Conservation (phyloP, 176 grass and related monocot genomes). For the Bothriochloa decipiens region DNA sequence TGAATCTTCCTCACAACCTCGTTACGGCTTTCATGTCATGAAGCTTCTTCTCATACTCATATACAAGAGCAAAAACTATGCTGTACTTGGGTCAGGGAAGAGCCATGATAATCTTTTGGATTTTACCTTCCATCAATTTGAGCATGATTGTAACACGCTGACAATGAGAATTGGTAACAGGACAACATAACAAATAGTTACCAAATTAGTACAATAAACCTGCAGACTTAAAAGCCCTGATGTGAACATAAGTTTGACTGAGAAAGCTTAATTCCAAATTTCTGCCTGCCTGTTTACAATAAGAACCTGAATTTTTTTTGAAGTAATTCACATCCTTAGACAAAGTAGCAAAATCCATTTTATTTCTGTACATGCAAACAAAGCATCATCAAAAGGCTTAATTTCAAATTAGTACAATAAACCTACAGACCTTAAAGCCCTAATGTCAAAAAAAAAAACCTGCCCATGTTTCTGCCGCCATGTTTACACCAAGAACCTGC, state of each 20-base stretch:
- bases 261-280: neutral
- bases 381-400: neutral
- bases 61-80: neutral
- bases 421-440: no score
- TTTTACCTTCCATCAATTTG: neutral
- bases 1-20: neutral
- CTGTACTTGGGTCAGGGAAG: neutral
- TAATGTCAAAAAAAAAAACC: no score
- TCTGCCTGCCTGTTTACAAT: neutral
- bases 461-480: no score
- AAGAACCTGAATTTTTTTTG: neutral
- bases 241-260: neutral
- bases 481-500: neutral
- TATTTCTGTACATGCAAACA: neutral
- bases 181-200: neutral
- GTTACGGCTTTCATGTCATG: neutral
- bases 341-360: neutral
- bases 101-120: neutral
- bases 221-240: neutral
- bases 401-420: no score
- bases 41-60: no score
- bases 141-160: neutral
- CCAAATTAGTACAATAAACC: neutral
- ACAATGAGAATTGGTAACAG: neutral
- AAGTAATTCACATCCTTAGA: neutral